Evolutionary conservation across 768 basidiomycete species (phyloP).

Genomic region (Kwoniella pini): DNA sequence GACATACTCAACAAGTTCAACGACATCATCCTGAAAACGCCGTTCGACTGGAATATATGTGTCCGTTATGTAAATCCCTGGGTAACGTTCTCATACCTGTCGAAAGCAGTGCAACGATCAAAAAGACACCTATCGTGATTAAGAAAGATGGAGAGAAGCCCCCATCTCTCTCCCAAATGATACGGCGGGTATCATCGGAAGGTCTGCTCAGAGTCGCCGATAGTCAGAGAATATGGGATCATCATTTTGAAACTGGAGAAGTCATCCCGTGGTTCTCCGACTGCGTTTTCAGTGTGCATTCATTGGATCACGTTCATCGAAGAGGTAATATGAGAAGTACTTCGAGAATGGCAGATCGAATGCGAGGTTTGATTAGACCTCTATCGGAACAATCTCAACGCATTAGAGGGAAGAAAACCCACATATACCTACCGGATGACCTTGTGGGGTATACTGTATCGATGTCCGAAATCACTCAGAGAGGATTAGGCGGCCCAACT

Average conservation of each 20-base stretch:
- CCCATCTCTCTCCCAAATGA: constrained; percentile 80
- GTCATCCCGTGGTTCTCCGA: constrained; percentile 53
- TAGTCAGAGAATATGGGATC: constrained; percentile 51
- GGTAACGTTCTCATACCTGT: constrained; percentile 93
- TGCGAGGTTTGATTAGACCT: constrained; percentile 74
- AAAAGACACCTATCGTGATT: constrained; percentile 14
- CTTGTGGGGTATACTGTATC: constrained; percentile 84
- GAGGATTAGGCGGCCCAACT: constrained; percentile 60
- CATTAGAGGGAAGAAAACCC: constrained; percentile 73
- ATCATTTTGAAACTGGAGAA: constrained; percentile 54
- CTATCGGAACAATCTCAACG: constrained; percentile 83
- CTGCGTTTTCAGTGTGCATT: constrained; percentile 26
- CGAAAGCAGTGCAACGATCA: constrained; percentile 47
- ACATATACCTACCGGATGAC: constrained; percentile 89
- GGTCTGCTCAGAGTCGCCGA: constrained; percentile 67
- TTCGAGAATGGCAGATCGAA: constrained; percentile 81
- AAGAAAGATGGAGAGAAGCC: constrained; percentile 49
- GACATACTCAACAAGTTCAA: constrained; percentile 83
- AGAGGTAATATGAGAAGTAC: constrained; percentile 59
- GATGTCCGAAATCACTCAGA: constrained; percentile 73
- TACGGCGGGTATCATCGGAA: constrained; percentile 81
- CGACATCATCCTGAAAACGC: constrained; percentile 93
- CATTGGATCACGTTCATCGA: constrained; percentile 31
- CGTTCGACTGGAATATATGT: constrained; percentile 90
- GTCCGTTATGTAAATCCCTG: constrained; percentile 93